phyloP scores from a whole-genome alignment of 495 filamentous ascomycete genomes.

The Cryomyces minteri region DNA sequence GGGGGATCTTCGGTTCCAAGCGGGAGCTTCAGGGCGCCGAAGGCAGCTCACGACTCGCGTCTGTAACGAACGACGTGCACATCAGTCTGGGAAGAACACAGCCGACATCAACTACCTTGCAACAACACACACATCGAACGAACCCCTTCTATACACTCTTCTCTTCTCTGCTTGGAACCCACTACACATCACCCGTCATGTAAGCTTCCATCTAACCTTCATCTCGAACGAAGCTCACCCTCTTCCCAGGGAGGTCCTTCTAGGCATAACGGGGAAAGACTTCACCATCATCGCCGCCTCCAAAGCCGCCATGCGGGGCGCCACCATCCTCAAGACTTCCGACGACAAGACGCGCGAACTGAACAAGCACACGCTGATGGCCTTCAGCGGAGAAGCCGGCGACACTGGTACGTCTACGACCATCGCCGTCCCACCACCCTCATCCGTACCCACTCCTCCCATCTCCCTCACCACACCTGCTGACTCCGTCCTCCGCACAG shows the following conservation, averaged over 20 bases:
- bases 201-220: not conserved
- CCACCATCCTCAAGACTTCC: conserved; percentile 83
- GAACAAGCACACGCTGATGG: conserved; percentile 88
- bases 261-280: conserved; percentile 97
- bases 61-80: not conserved
- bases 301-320: conserved; percentile 93
- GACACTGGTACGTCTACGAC: conserved; percentile 55
- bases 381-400: conserved; percentile 90
- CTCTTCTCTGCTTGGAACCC: no score
- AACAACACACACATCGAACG: no score
- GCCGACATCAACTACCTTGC: no score
- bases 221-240: not conserved
- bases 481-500: conserved; percentile 24
- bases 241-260: conserved; percentile 71
- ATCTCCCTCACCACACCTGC: not conserved
- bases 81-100: not conserved
- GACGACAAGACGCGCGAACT: conserved; percentile 90
- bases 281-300: conserved; percentile 95
- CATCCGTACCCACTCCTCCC: not conserved
- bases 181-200: not conserved
- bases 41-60: not conserved
- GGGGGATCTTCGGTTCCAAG: no score
- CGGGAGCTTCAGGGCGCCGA: no score
- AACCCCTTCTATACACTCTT: not conserved
- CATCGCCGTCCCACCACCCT: not conserved